Base-by-base conservation (phyloP, 176 grass and related monocot genomes). In the Triticum timopheevii region DNA sequence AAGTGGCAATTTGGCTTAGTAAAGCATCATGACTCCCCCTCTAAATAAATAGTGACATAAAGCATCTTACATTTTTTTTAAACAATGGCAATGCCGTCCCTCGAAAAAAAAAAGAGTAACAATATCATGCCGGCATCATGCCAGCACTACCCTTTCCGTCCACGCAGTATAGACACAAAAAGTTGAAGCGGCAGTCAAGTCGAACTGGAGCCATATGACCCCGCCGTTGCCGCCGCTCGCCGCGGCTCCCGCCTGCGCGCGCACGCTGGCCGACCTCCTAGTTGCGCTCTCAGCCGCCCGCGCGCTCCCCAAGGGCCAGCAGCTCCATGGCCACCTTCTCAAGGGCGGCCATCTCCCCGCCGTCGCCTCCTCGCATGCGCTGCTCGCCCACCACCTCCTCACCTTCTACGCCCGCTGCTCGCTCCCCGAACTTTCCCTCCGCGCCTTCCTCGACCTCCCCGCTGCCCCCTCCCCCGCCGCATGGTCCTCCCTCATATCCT, bases 371-470 rank as follows among this genome's bases (percentile, higher is more conserved):
- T 81, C 92, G 47, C 77, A 83, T 72, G 16, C 84, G 56, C 85
- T 87, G 22, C 92, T 98, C 88, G 91, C 76, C 82, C 90, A 95
- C 85, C 92, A 96, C 84, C 80, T 94, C 90, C 90, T 96, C 84
- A 96, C 92, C 81, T 94, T 95, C 71, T 98, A 94, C 90, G 83
- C 90, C 73, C 92, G 92, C 84, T 93, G 86, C 88, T 77, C 86
- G 44, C 88, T 96, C 65, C 97, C 94, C 5, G 70, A 65, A 9
- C 76, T 87, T 76, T 93, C 94, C 50, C 97, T 85, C 88, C 74
- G 82, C 72, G 89, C 90, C 90, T 96, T 96, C 89, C 90, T 91
- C 50, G 92, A 92, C 65, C 85, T 93, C 61, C 87, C 93, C 35
- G 31, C 88, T 39, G 82, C 88, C 30, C 90, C 77, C 0, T 25